Base-by-base conservation (phyloP, 2,329 filamentous ascomycete species). In the Penicillium nordicum region DNA sequence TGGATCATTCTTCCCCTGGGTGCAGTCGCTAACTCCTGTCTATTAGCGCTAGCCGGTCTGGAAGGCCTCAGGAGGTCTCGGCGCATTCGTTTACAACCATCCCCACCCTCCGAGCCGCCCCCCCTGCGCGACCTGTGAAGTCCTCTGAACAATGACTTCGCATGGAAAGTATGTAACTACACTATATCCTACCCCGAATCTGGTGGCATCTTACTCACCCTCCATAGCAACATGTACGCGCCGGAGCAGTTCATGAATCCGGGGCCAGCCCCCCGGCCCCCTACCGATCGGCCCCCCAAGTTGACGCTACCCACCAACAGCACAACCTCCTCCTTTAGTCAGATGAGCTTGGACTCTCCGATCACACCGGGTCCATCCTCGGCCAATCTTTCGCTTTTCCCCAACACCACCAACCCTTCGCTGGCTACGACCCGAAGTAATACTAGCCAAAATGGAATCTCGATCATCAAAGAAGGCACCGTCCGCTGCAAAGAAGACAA, bases 191-290 rank as follows among this genome's bases (percentile, higher is more conserved):
- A 32, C 18, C 18, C 27, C 41, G 25, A 54, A 25, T 25, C 40
- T 45, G 37, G 10, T 27, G 18, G 2, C 45, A 48, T 42, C 16
- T 29, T 46, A 64, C 54, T 54, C 9, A 52, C 44, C 40, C 16
- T 40, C 49, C 53, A 49, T 49, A 64, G 62, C 70, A 84, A 82
- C 63, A 80, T 85, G 68, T 88, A 87, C 74, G 78, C 82, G 42
- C 76, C 81, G 58, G 82, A 83, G 61, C 84, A 86, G 67, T 97
- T 97, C 79, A 95, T 97, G 89, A 97, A 97, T 76, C 92, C 94
- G 60, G 92, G 94, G 63, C 93, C 94, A 67, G 93, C 94, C 65
- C 65, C 94, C 63, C 88, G 89, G 68, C 93, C 94, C 59, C 94
- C 93, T 21, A 87, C 84, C 58, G 90, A 94, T 70, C 86, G 90